phyloP scores from a whole-genome alignment of 1,284 basidiomycete species.

The Neonothopanus nambi region DNA sequence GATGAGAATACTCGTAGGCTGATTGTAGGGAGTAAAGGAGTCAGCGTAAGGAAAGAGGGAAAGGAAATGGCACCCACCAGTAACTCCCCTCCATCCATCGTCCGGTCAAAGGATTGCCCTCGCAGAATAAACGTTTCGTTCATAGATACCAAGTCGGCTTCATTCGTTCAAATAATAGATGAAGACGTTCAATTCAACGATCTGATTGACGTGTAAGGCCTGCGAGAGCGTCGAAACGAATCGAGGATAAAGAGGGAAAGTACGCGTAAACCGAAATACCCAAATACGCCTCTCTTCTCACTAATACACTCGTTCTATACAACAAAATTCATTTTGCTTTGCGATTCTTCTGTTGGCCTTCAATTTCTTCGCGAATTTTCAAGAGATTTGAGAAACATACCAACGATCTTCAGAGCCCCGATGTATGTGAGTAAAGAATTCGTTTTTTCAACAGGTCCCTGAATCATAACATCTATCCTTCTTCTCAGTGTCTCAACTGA shows the following conservation, averaged over 20 bases:
- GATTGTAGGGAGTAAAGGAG: background rate
- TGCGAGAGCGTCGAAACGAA: background rate
- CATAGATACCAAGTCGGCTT: conserved; percentile 86
- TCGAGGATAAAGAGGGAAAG: background rate
- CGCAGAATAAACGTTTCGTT: conserved; percentile 88
- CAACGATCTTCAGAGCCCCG: too few relatives aligned
- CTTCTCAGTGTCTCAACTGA: conserved; percentile 29
- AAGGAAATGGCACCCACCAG: conserved; percentile 23
- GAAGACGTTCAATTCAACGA: too few relatives aligned
- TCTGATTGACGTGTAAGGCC: too few relatives aligned
- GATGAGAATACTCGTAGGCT: conserved; percentile 5
- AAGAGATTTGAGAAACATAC: too few relatives aligned
- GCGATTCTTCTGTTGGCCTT: too few relatives aligned
- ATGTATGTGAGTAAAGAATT: too few relatives aligned
- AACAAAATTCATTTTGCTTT: too few relatives aligned
- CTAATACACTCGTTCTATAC: conserved; percentile 89
- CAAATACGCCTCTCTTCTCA: conserved; percentile 76
- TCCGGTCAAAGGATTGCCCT: conserved; percentile 81
- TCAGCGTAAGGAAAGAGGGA: background rate
- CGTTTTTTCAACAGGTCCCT: too few relatives aligned
- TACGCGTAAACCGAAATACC: background rate
- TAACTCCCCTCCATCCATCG: conserved; percentile 91
- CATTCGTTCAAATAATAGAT: too few relatives aligned
- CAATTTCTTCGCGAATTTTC: too few relatives aligned
- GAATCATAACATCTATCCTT: too few relatives aligned